phyloP scores from a whole-genome alignment of 164 flowering plant species.

The Berberis thunbergii region DNA sequence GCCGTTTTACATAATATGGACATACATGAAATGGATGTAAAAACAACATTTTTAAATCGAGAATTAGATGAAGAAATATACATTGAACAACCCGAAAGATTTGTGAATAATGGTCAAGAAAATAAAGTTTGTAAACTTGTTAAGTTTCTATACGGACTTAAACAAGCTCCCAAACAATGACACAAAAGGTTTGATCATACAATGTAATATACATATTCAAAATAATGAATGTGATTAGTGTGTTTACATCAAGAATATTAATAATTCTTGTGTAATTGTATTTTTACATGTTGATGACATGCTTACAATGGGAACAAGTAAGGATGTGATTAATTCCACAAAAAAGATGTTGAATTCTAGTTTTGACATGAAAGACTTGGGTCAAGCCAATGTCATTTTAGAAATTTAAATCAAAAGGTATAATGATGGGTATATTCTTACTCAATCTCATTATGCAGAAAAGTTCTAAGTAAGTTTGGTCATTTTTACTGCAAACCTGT shows the following conservation, averaged over 20 bases:
- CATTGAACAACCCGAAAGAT: constrained; percentile 1
- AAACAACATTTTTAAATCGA: not conserved
- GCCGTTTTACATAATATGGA: not conserved
- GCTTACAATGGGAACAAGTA: no score
- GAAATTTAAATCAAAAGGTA: not conserved
- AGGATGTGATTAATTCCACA: no score
- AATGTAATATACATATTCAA: not conserved
- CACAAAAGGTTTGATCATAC: not conserved
- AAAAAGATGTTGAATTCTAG: no score
- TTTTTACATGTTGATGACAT: no score
- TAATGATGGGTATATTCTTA: not conserved
- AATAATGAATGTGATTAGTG: no score
- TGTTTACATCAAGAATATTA: no score
- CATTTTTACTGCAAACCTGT: not conserved
- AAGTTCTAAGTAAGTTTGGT: not conserved
- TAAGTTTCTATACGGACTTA: no score
- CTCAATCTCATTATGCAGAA: not conserved
- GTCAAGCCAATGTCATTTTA: no score
- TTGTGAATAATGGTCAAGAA: not conserved
- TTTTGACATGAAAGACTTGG: no score
- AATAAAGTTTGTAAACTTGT: no score
- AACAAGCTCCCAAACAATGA: not conserved
- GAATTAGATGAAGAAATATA: not conserved
- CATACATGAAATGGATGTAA: not conserved
- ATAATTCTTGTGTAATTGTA: no score